These are phyloP conservation scores for Russula earlei DNA, from an alignment of 768 basidiomycete genomes.

Conservation along the genomic window DNA sequence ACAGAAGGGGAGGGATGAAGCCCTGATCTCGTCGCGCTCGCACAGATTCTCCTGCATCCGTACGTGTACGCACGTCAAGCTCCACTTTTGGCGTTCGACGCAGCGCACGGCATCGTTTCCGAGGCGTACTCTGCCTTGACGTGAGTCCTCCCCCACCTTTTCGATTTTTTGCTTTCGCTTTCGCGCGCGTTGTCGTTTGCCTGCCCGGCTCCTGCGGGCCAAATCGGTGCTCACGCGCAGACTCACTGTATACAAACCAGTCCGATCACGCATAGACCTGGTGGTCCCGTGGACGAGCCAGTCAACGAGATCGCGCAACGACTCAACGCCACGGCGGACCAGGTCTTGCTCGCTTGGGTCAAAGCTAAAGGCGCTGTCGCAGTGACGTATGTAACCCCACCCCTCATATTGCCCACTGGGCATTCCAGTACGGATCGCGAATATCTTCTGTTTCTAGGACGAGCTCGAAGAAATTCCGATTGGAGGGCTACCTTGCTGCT, in stretches of 20 bases:
- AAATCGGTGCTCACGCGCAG: neutral
- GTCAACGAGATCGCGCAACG: conserved; percentile 43
- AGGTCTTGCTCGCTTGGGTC: conserved; percentile 64
- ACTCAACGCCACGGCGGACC: conserved; percentile 46
- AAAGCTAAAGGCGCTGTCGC: conserved; percentile 58
- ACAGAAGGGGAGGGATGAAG: too few species aligned
- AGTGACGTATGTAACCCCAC: conserved; percentile 40
- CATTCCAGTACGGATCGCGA: neutral
- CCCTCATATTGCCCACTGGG: neutral
- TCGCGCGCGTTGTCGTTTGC: too few species aligned
- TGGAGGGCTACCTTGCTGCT: conserved; percentile 58
- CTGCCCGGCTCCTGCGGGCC: too few species aligned
- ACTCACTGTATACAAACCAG: conserved; percentile 25
- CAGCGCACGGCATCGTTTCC: conserved; percentile 49
- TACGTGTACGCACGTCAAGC: conserved; percentile 51
- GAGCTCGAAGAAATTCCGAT: conserved; percentile 54
- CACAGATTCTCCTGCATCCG: conserved; percentile 58
- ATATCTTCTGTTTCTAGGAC: conserved; percentile 31
- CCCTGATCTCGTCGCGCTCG: too few species aligned
- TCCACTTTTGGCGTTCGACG: conserved; percentile 48
- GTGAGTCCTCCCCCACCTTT: conserved; percentile 28
- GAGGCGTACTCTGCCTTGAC: conserved; percentile 66
- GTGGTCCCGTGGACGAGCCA: conserved; percentile 56
- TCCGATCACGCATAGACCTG: conserved; percentile 49
- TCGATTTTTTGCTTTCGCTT: neutral